These are phyloP conservation scores for Oryza glaberrima DNA, from an alignment of 176 grass and related monocot genomes.

Conservation along the genomic window DNA sequence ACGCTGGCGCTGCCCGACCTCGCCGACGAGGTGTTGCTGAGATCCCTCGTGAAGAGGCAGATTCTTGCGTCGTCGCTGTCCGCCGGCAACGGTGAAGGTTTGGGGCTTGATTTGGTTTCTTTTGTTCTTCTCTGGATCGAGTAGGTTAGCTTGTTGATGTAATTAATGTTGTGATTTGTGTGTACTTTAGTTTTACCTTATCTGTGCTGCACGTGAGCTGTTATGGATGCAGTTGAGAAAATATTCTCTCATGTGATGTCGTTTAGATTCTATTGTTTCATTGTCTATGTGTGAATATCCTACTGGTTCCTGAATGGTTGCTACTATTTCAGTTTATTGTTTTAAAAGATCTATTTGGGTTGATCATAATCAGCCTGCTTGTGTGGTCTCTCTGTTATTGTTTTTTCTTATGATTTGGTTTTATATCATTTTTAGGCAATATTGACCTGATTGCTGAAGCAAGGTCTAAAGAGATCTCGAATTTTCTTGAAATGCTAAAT, in stretches of 20 bases:
- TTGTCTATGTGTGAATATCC: background rate
- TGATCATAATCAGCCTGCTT: conserved; percentile 1
- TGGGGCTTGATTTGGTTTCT: background rate
- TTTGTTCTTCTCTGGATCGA: conserved; percentile 15
- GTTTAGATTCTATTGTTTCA: background rate
- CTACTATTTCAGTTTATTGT: background rate
- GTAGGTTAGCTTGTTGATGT: background rate
- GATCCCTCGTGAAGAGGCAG: conserved; percentile 77
- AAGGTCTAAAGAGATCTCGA: conserved; percentile 65
- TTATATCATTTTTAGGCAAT: conserved; percentile 50
- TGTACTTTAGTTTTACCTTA: conserved; percentile 3
- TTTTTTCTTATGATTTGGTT: conserved; percentile 26
- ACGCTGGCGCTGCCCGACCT: conserved; percentile 70
- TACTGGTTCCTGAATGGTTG: background rate
- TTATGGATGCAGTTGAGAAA: background rate
- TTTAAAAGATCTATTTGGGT: background rate
- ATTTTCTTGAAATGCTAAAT: conserved; percentile 88
- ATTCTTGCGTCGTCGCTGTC: conserved; percentile 39
- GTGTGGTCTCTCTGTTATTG: background rate
- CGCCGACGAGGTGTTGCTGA: conserved; percentile 54
- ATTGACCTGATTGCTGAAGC: conserved; percentile 65
- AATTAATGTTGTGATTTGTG: conserved; percentile 24
- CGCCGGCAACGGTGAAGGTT: conserved; percentile 28
- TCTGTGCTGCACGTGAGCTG: background rate
- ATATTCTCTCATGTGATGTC: background rate